A percentile compares a stretch with the other conserved stretches of the same genome.
Evolutionary conservation across 2,329 filamentous ascomycete genomes (phyloP).

Genomic region (Chaetomium sp.): DNA sequence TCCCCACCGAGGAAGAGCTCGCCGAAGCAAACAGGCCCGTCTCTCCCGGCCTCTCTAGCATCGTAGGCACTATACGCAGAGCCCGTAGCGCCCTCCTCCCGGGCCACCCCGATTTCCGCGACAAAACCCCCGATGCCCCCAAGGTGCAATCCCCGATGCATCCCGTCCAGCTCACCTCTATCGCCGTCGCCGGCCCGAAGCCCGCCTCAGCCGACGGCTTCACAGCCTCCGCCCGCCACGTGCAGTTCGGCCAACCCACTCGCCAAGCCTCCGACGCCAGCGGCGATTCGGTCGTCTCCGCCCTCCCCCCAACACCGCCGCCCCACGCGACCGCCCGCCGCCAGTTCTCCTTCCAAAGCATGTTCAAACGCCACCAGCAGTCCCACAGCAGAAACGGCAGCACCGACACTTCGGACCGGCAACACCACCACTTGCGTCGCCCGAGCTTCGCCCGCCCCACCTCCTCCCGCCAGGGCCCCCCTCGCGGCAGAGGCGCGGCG

Average conservation of each 20-base stretch:
- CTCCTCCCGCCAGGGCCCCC: constrained; percentile 42
- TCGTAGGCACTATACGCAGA: constrained; percentile 59
- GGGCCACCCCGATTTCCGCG: constrained; percentile 45
- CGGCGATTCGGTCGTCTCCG: constrained; percentile 40
- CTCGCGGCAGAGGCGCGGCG: constrained; percentile 48
- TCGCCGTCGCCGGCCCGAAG: constrained; percentile 54
- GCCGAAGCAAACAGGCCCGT: constrained; percentile 55
- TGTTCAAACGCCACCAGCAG: constrained; percentile 66
- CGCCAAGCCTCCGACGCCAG: constrained; percentile 16
- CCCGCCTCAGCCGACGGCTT: constrained; percentile 47
- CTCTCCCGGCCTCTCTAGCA: constrained; percentile 55
- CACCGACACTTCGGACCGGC: neutral
- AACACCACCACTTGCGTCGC: constrained; percentile 9
- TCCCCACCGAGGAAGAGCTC: constrained; percentile 69
- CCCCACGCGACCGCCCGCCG: constrained; percentile 61
- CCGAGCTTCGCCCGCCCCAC: constrained; percentile 25
- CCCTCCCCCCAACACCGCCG: constrained; percentile 63
- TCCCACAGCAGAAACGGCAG: constrained; percentile 28
- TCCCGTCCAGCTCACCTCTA: constrained; percentile 65
- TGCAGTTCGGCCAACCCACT: constrained; percentile 50
- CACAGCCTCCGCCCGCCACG: constrained; percentile 44
- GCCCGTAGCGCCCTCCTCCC: constrained; percentile 47
- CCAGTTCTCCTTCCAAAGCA: constrained; percentile 90
- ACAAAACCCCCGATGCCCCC: constrained; percentile 35
- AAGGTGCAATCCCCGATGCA: constrained; percentile 59